Conservation (phyloP, 2,329 filamentous ascomycete genomes). For the Sporothrix euskadiensis region DNA sequence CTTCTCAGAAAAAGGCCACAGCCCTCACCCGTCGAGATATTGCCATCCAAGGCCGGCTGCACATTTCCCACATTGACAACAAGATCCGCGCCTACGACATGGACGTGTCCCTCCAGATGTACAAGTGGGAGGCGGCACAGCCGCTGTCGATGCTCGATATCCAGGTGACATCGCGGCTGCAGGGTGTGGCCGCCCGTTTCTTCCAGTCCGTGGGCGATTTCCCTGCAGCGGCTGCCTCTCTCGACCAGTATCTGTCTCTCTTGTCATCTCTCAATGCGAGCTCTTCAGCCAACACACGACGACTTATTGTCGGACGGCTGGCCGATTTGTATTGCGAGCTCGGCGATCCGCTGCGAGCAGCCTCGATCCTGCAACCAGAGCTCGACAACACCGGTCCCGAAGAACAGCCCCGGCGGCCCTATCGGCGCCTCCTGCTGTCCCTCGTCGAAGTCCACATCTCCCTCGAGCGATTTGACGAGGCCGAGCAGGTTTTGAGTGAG, state of each 20-base stretch:
- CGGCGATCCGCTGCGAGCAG: slow-evolving; percentile 34
- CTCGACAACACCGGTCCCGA: slow-evolving; percentile 30
- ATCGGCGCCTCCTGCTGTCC: slow-evolving; percentile 36
- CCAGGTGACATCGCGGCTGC: slow-evolving; percentile 40
- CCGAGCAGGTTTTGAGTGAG: slow-evolving; percentile 29
- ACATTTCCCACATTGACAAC: slow-evolving; percentile 42
- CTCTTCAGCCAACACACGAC: slow-evolving; percentile 36
- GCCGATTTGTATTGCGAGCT: slow-evolving; percentile 39
- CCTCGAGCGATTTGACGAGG: slow-evolving; percentile 29
- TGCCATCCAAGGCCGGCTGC: slow-evolving; percentile 39
- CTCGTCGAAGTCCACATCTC: slow-evolving; percentile 36
- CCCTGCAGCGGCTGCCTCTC: slow-evolving; percentile 35
- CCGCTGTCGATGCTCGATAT: slow-evolving; percentile 40
- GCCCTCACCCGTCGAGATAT: slow-evolving; percentile 15
- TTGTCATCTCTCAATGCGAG: slow-evolving; percentile 30
- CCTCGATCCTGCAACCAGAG: slow-evolving; percentile 34
- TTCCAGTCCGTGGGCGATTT: slow-evolving; percentile 42
- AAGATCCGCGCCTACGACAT: slow-evolving; percentile 40
- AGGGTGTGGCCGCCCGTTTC: slow-evolving; percentile 39
- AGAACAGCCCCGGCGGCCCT: slow-evolving; percentile 33
- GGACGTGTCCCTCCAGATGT: slow-evolving; percentile 38
- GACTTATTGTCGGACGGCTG: slow-evolving; percentile 37
- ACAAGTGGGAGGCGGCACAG: slow-evolving; percentile 38
- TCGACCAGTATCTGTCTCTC: slow-evolving; percentile 39
- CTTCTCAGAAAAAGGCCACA: background rate